phyloP scores from a whole-genome alignment of 306 rosid species.

The Pterocarpus santalinus region DNA sequence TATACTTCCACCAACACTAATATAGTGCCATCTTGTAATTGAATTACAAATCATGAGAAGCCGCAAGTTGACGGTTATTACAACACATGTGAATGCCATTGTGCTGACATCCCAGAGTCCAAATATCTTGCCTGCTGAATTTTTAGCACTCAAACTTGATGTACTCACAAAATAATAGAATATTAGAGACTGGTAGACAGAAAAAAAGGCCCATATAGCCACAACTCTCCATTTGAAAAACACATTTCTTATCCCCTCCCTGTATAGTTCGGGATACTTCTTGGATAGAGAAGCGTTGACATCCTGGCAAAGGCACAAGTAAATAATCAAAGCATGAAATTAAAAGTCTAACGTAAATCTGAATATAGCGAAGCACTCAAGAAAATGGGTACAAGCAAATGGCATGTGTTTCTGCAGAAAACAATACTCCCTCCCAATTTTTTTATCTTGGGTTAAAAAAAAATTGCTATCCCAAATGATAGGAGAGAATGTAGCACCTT shows the following conservation, averaged over 20 bases:
- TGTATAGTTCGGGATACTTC: conserved; percentile 80
- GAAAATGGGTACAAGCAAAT: neutral
- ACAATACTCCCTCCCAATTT: neutral
- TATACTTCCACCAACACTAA: conserved; percentile 84
- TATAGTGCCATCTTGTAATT: conserved; percentile 76
- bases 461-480: neutral
- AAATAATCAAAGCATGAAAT: neutral
- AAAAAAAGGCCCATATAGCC: conserved; percentile 76
- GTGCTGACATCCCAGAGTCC: conserved; percentile 86
- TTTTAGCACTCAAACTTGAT: conserved; percentile 59
- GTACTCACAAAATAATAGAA: conserved; percentile 61
- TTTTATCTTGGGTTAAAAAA: neutral
- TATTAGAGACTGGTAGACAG: conserved; percentile 75
- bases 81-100: conserved; percentile 80
- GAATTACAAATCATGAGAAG: conserved; percentile 80
- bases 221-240: conserved; percentile 82
- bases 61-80: conserved; percentile 75
- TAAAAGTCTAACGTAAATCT: neutral
- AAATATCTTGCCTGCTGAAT: conserved; percentile 66
- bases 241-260: conserved; percentile 70
- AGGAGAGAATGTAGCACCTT: conserved; percentile 60
- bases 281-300: conserved; percentile 73
- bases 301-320: conserved; percentile 62
- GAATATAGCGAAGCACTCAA: neutral
- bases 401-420: neutral